These are phyloP conservation scores for Russula olivacea DNA, from an alignment of 768 basidiomycete genomes.

Conservation along the genomic window DNA sequence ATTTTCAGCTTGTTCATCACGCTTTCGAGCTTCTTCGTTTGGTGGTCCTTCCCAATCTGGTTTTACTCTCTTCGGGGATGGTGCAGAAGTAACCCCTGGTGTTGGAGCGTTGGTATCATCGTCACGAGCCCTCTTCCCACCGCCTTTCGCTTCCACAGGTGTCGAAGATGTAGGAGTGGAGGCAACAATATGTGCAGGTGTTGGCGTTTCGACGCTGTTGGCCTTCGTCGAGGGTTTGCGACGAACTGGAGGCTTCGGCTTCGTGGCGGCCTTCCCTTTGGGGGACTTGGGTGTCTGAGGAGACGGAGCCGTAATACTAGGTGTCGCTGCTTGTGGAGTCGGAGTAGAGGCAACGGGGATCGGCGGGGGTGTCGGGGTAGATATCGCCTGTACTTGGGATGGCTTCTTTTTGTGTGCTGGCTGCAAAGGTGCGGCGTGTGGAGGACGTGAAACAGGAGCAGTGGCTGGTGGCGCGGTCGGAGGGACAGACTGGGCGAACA, in stretches of 20 bases:
- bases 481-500: background rate
- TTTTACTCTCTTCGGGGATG: constrained; percentile 67
- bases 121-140: constrained; percentile 51
- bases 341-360: constrained; percentile 17
- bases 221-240: constrained; percentile 32
- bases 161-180: constrained; percentile 19
- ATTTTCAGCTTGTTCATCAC: constrained; percentile 21
- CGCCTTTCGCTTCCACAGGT: constrained; percentile 24
- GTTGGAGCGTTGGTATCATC: constrained; percentile 33
- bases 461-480: background rate
- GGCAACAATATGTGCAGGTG: constrained; percentile 8
- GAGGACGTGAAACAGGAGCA: background rate
- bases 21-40: constrained; percentile 38
- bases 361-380: constrained; percentile 19
- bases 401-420: constrained; percentile 17
- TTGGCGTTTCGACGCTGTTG: constrained; percentile 22
- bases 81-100: constrained; percentile 39
- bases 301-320: constrained; percentile 20
- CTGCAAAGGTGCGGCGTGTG: background rate
- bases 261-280: constrained; percentile 47
- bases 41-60: constrained; percentile 63
- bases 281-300: constrained; percentile 55
- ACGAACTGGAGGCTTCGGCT: constrained; percentile 36
- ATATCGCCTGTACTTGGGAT: constrained; percentile 11
- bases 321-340: constrained; percentile 20